These are phyloP conservation scores for Monosporozyma aerobia DNA, from an alignment of 805 yeast genomes.

Conservation along the genomic window DNA sequence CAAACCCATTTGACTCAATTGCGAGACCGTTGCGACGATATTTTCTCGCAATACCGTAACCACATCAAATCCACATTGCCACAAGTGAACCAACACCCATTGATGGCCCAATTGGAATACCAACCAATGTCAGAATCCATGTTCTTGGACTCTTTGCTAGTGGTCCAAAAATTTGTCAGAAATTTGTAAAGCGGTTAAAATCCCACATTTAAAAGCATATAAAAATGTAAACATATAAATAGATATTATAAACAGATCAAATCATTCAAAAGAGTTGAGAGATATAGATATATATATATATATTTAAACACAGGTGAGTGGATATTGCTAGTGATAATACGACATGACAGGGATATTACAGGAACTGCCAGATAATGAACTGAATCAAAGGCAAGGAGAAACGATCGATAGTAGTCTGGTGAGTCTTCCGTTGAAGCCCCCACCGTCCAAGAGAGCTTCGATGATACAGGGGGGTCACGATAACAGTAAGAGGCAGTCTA, in stretches of 20 bases:
- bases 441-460: background rate
- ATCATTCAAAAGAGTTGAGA: background rate
- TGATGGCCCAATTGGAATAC: background rate
- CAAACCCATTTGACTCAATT: conserved; percentile 11
- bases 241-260: background rate
- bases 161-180: conserved; percentile 1
- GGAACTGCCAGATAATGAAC: background rate
- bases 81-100: background rate
- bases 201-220: background rate
- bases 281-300: background rate
- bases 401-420: background rate
- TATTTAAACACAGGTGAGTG: background rate
- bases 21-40: conserved; percentile 18
- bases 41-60: conserved; percentile 8
- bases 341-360: background rate
- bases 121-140: background rate
- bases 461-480: background rate
- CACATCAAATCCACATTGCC: background rate
- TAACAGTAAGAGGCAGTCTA: background rate
- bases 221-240: background rate
- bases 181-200: background rate
- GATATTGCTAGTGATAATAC: background rate
- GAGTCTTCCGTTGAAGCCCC: background rate
- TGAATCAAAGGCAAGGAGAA: background rate
- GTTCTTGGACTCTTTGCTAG: background rate